phyloP scores from a whole-genome alignment of 148 eudicot genomes.

The Rhododendron molle region DNA sequence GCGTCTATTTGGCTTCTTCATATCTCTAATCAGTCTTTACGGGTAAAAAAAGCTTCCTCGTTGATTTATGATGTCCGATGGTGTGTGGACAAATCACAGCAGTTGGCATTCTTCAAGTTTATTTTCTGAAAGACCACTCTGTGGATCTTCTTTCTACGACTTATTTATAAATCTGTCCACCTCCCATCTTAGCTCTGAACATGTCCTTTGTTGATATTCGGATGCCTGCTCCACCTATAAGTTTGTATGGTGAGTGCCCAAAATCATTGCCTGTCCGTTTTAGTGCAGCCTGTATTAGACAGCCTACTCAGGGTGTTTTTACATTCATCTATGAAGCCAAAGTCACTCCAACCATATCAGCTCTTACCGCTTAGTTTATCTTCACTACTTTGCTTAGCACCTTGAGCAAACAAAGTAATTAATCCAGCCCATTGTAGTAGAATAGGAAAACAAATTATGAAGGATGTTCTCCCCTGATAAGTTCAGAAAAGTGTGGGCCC shows the following conservation, averaged over 20 bases:
- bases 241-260: background rate
- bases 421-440: background rate
- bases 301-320: background rate
- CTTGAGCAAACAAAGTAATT: background rate
- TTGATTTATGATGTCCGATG: background rate
- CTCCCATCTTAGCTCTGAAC: background rate
- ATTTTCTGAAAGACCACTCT: background rate
- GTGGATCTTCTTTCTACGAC: background rate
- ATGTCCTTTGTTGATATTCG: background rate
- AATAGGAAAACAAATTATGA: background rate
- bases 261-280: background rate
- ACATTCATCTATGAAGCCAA: background rate
- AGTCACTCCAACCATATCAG: conserved; percentile 1
- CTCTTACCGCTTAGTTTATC: background rate
- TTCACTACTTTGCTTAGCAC: background rate
- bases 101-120: background rate
- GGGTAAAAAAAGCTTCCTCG: background rate
- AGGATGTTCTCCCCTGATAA: background rate
- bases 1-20: background rate
- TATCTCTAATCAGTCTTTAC: background rate
- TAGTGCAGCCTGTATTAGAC: background rate
- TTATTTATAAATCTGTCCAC: background rate
- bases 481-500: background rate
- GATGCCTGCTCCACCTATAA: background rate
- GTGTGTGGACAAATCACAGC: background rate